Evolutionary conservation across 768 basidiomycete species (phyloP).

Genomic region (Austroboletus eburneus): DNA sequence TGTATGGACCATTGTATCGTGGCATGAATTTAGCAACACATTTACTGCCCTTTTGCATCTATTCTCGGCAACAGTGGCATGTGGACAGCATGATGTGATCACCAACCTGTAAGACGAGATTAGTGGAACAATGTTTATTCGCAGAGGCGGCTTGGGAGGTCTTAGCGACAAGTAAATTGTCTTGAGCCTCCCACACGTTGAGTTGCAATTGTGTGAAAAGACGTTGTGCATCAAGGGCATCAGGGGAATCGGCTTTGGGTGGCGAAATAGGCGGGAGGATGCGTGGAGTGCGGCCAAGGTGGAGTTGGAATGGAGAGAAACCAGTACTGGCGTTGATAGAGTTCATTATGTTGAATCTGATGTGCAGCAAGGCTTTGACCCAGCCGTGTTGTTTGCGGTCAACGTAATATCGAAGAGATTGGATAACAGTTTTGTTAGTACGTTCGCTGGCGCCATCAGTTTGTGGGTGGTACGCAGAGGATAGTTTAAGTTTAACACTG

Average conservation of each 20-base stretch:
- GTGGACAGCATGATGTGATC: no score
- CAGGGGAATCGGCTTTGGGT: not conserved
- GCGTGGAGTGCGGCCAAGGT: not conserved
- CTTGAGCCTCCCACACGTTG: not conserved
- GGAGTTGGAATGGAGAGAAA: not conserved
- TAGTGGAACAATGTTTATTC: not conserved
- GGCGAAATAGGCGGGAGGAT: not conserved
- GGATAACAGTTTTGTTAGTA: constrained; percentile 13
- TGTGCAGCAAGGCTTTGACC: constrained; percentile 20
- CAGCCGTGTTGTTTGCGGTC: constrained; percentile 25
- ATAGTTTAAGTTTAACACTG: constrained; percentile 9
- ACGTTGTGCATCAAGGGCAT: not conserved
- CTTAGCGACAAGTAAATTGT: not conserved
- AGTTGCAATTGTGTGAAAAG: not conserved
- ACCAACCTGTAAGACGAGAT: no score
- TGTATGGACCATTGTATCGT: no score
- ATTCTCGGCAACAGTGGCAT: no score
- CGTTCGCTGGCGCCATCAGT: constrained; percentile 24
- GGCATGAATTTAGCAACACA: no score
- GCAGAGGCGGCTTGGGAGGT: not conserved
- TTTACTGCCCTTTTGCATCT: no score
- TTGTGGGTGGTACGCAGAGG: constrained; percentile 27
- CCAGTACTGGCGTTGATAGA: not conserved
- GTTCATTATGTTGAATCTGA: constrained; percentile 25
- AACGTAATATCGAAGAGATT: constrained; percentile 3